These are phyloP conservation scores for Geotrichum histeridarum DNA, from an alignment of 1,139 yeast species.

Conservation along the genomic window DNA sequence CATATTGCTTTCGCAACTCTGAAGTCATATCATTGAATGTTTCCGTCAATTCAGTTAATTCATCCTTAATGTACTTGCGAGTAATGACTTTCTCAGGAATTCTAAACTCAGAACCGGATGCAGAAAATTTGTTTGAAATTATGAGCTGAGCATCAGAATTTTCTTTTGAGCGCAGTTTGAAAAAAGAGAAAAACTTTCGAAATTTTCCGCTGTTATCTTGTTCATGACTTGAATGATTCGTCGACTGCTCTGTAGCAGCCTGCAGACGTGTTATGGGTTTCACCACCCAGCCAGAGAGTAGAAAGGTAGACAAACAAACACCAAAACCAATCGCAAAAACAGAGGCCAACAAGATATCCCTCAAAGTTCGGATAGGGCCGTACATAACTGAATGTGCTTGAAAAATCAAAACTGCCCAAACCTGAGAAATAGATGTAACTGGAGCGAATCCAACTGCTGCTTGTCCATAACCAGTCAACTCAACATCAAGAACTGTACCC, in stretches of 20 bases:
- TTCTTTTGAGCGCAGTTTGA: not conserved
- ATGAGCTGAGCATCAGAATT: not conserved
- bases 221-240: not conserved
- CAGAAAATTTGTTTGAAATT: not conserved
- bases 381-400: slow-evolving; percentile 58
- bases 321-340: slow-evolving; percentile 75
- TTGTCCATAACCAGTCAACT: slow-evolving; percentile 39
- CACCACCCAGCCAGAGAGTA: slow-evolving; percentile 81
- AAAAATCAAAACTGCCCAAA: slow-evolving; percentile 73
- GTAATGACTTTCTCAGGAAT: slow-evolving; percentile 35
- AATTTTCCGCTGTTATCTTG: not conserved
- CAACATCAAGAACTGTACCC: slow-evolving; percentile 51
- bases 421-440: slow-evolving; percentile 45
- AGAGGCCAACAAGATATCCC: slow-evolving; percentile 70
- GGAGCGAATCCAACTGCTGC: slow-evolving; percentile 73
- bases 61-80: slow-evolving; percentile 55
- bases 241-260: slow-evolving; percentile 72
- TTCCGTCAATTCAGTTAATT: slow-evolving; percentile 80
- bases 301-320: slow-evolving; percentile 70
- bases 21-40: slow-evolving; percentile 92
- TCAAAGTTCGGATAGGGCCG: slow-evolving; percentile 58
- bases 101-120: slow-evolving; percentile 23
- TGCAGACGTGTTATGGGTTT: slow-evolving; percentile 77
- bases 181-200: not conserved
- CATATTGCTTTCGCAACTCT: slow-evolving; percentile 79